Evolutionary conservation across 2,329 filamentous ascomycete species (phyloP), one percentile per base, ranked within the genome.

Genomic region (Calonectria leucothoes): DNA sequence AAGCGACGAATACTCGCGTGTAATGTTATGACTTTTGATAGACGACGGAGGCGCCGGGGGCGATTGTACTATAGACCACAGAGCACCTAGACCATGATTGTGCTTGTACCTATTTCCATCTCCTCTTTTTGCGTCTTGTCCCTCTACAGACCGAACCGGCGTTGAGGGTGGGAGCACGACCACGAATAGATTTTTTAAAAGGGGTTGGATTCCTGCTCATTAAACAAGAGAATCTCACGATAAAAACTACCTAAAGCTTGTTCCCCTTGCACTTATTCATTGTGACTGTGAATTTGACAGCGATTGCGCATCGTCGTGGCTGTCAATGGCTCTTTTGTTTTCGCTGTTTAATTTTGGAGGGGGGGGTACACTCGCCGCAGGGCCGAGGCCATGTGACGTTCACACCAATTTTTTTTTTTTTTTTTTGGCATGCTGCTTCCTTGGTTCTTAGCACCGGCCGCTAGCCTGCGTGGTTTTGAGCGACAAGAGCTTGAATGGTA

Each of bases 1-100:
- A 94, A 88, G 89, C 82, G 84, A 78, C 70, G 51, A 57, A 75
- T 71, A 70, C 67, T 75, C 77, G 76, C 75, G 67, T 84, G 81
- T 84, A 83, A 83, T 79, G 81, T 83, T 83, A 82, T 73, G 77
- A 81, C 71, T 77, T 76, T 75, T 78, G 79, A 84, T 85, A 85
- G 84, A 85, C 82, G 84, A 85, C 82, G 79, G 80, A 78, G 73
- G 64, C 79, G 78, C 76, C 78, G 48, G 77, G 77, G 78, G 81
- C 81, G 80, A 82, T 78, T 85, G 84, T 85, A 85, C 74, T 77
- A 85, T 85, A 85, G 84, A 85, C 78, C 77, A 82, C 74, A 75
- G 79, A 79, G 79, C 78, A 74, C 70, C 66, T 82, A 82, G 80
- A 82, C 70, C 69, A 77, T 70, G 68, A 76, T 68, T 75, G 79